phyloP scores from a whole-genome alignment of 768 basidiomycete species.

The Grammothele lineata region DNA sequence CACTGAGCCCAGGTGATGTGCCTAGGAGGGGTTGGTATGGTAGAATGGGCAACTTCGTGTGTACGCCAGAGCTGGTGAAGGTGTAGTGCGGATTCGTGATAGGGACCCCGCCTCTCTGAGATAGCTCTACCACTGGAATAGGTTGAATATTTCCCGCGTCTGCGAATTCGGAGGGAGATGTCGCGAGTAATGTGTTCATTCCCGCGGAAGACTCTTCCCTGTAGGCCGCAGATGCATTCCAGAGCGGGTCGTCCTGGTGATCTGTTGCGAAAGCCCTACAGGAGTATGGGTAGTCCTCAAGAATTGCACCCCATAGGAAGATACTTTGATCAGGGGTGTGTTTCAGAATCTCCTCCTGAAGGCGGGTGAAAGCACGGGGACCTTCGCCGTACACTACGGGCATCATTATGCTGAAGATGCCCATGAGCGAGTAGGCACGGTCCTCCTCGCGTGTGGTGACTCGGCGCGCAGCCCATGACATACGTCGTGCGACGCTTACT shows the following conservation, averaged over 20 bases:
- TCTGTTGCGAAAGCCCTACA: background rate
- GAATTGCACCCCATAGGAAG: slow-evolving; percentile 5
- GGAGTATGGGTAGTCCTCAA: background rate
- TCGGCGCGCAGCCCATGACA: background rate
- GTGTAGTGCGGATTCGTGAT: background rate
- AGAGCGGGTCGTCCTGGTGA: background rate
- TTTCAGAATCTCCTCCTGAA: slow-evolving; percentile 8
- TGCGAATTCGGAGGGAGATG: background rate
- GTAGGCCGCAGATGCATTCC: background rate
- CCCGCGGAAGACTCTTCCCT: too few relatives aligned
- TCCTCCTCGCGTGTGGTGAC: slow-evolving; percentile 1
- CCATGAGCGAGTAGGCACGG: slow-evolving; percentile 5
- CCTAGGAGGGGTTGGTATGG: background rate
- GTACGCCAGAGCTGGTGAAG: slow-evolving; percentile 1
- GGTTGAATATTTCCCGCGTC: background rate
- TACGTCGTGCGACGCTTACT: background rate
- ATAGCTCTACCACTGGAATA: background rate
- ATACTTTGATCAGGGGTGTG: slow-evolving; percentile 7
- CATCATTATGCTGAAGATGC: slow-evolving; percentile 5
- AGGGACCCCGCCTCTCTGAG: background rate
- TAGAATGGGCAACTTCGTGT: background rate
- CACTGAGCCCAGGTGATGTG: background rate
- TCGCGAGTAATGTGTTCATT: background rate
- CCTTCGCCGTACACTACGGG: slow-evolving; percentile 7
- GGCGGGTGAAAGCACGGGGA: background rate